These are phyloP conservation scores for Carex arenaria DNA, from an alignment of 202 grass and related monocot species.

Conservation along the genomic window DNA sequence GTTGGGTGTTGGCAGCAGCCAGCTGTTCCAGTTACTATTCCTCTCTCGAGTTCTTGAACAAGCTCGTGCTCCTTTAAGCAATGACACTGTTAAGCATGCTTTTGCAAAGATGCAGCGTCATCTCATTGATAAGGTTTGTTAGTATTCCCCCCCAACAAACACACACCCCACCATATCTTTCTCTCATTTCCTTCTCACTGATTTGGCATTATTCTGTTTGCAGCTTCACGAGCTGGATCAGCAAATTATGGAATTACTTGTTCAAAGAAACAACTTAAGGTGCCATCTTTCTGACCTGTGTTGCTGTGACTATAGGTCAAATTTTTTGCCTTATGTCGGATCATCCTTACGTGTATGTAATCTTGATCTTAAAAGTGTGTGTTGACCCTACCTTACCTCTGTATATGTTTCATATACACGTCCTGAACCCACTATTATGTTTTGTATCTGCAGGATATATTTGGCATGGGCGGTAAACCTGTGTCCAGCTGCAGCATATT, in stretches of 20 bases:
- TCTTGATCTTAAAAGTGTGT: neutral
- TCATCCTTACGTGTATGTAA: neutral
- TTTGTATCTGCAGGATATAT: neutral
- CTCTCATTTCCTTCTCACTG: neutral
- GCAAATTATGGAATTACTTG: neutral
- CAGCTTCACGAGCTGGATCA: neutral
- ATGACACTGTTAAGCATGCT: neutral
- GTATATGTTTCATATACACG: neutral
- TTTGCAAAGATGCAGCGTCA: neutral
- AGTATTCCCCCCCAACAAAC: neutral
- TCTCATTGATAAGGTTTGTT: neutral
- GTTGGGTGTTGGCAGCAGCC: neutral
- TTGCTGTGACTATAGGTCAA: neutral
- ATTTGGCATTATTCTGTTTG: neutral
- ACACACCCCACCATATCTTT: too few species aligned
- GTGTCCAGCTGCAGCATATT: neutral
- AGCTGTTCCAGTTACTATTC: neutral
- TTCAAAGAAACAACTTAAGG: neutral
- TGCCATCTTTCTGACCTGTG: neutral
- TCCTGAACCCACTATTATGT: neutral
- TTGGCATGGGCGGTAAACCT: neutral
- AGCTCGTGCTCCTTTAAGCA: neutral
- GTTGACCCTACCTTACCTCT: neutral
- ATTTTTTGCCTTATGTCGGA: neutral
- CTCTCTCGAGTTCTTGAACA: neutral